A percentile compares a stretch with the other conserved stretches of the same genome.
Evolutionary conservation across 2,329 filamentous ascomycete species (phyloP).

Genomic region (Ophiostoma fasciatum): DNA sequence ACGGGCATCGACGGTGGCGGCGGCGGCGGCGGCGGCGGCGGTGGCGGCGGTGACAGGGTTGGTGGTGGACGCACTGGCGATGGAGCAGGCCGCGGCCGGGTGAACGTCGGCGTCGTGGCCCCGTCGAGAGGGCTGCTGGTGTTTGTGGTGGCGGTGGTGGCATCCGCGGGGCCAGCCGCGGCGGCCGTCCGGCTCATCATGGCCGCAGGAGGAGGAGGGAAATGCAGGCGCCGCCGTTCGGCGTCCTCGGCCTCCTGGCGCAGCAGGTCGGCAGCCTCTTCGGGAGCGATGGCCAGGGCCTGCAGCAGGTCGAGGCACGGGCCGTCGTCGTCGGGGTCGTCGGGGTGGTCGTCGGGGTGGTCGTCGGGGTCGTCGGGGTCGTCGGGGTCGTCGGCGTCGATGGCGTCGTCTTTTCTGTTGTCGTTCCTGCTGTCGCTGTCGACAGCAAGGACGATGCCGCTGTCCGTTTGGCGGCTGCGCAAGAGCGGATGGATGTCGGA

Average conservation of each 20-base stretch:
- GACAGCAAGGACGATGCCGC: neutral
- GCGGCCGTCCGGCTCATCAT: neutral
- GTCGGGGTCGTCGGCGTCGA: neutral
- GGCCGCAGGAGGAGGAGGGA: neutral
- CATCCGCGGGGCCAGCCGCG: neutral
- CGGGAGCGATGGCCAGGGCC: constrained; percentile 16
- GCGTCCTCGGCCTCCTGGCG: neutral
- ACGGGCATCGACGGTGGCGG: neutral
- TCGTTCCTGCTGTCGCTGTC: neutral
- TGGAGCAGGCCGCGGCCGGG: constrained; percentile 7
- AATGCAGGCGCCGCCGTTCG: constrained; percentile 1
- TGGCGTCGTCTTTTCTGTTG: neutral
- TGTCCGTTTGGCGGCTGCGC: neutral
- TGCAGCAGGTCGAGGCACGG: constrained; percentile 16
- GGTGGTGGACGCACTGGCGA: neutral
- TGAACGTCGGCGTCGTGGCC: constrained; percentile 2
- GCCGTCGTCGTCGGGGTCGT: constrained; percentile 6
- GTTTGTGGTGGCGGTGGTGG: neutral
- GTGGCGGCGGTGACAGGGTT: neutral
- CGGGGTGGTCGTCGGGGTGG: neutral
- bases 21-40: neutral
- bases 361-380: constrained; percentile 6
- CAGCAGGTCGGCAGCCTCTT: constrained; percentile 5
- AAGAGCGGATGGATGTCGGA: no score
- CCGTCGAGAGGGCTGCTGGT: neutral